These are phyloP conservation scores for Rosa rugosa DNA, from an alignment of 306 rosid species.

Conservation along the genomic window DNA sequence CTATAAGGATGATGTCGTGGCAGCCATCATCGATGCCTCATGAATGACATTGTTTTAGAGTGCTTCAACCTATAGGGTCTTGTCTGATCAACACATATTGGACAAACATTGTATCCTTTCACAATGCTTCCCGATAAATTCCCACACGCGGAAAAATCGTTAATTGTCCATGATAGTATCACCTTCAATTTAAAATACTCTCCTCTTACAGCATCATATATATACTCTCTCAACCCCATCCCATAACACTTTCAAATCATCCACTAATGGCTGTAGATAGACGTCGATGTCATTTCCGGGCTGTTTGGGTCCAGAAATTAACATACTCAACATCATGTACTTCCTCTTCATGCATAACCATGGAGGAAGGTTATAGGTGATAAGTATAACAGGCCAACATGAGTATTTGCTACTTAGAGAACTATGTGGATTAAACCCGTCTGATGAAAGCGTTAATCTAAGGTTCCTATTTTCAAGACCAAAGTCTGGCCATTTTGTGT, in stretches of 20 bases:
- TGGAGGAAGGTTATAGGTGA: neutral
- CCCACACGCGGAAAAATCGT: conserved; percentile 5
- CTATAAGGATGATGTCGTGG: neutral
- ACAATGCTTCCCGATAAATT: neutral
- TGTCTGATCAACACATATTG: neutral
- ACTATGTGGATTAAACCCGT: neutral
- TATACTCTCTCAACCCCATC: neutral
- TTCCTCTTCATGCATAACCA: too few species aligned
- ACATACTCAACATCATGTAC: neutral
- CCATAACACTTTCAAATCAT: conserved; percentile 13
- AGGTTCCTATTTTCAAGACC: neutral
- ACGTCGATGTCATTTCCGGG: conserved; percentile 1
- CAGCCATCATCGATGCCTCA: neutral
- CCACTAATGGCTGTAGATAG: neutral
- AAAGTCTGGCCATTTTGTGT: neutral
- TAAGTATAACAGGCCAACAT: neutral
- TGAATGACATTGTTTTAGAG: too few species aligned
- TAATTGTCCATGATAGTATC: neutral
- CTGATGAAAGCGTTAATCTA: neutral
- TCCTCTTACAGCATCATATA: neutral
- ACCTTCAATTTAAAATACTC: neutral
- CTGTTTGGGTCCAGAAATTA: too few species aligned
- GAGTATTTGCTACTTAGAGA: neutral
- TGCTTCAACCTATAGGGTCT: too few species aligned
- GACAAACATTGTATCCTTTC: neutral